A percentile compares a stretch with the other conserved stretches of the same genome.
Evolutionary conservation across 345 rosid species (phyloP).

Genomic region (Salix brachista): DNA sequence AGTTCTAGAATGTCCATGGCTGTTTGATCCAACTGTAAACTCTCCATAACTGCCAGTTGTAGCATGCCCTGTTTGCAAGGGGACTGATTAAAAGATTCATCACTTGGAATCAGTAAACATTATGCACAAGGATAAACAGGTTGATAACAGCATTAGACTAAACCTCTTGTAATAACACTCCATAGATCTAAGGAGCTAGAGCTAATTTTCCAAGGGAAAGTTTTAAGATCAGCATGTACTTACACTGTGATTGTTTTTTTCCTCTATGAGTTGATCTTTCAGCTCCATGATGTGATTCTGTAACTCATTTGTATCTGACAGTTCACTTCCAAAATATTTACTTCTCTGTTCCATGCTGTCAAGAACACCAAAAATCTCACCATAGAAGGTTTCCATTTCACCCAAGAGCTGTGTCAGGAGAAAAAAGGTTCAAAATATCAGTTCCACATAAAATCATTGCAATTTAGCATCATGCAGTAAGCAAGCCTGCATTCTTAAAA

Average conservation of each 20-base stretch:
- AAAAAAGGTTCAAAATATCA: not conserved
- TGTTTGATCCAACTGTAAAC: constrained; percentile 31
- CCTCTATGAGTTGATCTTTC: constrained; percentile 59
- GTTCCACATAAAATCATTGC: not conserved
- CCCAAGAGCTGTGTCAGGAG: constrained; percentile 48
- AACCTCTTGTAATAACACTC: not conserved
- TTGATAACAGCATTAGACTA: not conserved
- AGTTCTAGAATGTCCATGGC: constrained; percentile 75
- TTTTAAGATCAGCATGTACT: constrained; percentile 16
- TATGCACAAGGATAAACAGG: not conserved
- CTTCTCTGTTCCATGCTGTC: constrained; percentile 56
- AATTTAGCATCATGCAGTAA: not conserved
- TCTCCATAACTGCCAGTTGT: constrained; percentile 44
- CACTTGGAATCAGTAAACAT: not conserved
- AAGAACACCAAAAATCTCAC: constrained; percentile 58
- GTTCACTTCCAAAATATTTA: constrained; percentile 42
- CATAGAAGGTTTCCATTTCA: constrained; percentile 56
- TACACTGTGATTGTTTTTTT: constrained; percentile 66
- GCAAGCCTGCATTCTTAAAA: constrained; percentile 2
- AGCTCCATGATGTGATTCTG: constrained; percentile 48
- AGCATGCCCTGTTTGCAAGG: constrained; percentile 50
- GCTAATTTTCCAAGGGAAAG: not conserved
- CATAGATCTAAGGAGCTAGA: constrained; percentile 1
- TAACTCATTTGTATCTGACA: constrained; percentile 39
- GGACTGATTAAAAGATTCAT: not conserved